A percentile compares a stretch with the other conserved stretches of the same genome.
These are phyloP conservation scores for Dactylellina cionopaga DNA, from an alignment of 2,329 filamentous ascomycete genomes.

Conservation along the genomic window DNA sequence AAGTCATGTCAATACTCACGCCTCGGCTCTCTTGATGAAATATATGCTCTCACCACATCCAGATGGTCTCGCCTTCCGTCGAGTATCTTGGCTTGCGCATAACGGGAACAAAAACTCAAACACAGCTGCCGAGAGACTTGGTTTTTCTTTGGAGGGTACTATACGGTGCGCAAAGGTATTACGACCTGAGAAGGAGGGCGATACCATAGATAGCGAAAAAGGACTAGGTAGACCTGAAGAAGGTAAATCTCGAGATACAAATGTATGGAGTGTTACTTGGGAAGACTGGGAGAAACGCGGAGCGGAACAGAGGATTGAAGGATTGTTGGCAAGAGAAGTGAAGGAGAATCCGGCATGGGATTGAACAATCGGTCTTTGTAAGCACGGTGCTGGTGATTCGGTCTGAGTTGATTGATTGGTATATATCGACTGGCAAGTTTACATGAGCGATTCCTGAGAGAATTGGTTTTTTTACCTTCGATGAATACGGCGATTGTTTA, in stretches of 20 bases:
- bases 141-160: slow-evolving; percentile 36
- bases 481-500: too few relatives aligned
- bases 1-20: slow-evolving; percentile 46
- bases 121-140: slow-evolving; percentile 31
- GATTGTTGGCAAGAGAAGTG: slow-evolving; percentile 32
- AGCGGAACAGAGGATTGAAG: slow-evolving; percentile 15
- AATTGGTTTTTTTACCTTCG: too few relatives aligned
- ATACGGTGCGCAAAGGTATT: slow-evolving; percentile 28
- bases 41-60: slow-evolving; percentile 44
- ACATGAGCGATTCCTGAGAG: too few relatives aligned
- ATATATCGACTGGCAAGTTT: too few relatives aligned
- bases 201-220: slow-evolving; percentile 14
- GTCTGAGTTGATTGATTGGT: too few relatives aligned
- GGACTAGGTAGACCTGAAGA: slow-evolving; percentile 34
- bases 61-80: slow-evolving; percentile 43
- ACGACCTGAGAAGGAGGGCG: slow-evolving; percentile 32
- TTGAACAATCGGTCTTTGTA: background rate
- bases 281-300: slow-evolving; percentile 44
- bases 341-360: slow-evolving; percentile 35
- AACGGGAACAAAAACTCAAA: slow-evolving; percentile 40
- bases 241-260: slow-evolving; percentile 36
- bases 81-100: slow-evolving; percentile 42
- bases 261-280: slow-evolving; percentile 51
- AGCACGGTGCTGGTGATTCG: too few relatives aligned
- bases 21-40: slow-evolving; percentile 31